phyloP scores from a whole-genome alignment of 2,329 filamentous ascomycete genomes.

The Exserohilum turcica region DNA sequence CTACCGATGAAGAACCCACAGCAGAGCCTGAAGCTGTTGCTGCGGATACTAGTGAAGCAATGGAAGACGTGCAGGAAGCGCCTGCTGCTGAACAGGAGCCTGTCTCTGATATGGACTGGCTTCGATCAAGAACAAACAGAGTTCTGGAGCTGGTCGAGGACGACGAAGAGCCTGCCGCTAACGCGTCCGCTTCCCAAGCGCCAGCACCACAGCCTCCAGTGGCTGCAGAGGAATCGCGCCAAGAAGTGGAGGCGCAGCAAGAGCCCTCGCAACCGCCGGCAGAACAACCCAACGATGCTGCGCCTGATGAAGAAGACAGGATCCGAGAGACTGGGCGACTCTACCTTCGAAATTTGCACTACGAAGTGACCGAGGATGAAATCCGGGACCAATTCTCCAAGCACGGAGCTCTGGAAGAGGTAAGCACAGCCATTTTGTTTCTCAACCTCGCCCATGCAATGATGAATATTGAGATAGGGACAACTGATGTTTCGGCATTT shows the following conservation, averaged over 20 bases:
- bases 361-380: conserved; percentile 76
- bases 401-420: conserved; percentile 83
- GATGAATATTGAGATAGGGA: conserved; percentile 99
- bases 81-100: conserved; percentile 45
- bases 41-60: conserved; percentile 23
- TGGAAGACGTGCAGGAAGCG: conserved; percentile 21
- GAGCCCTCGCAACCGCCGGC: conserved; percentile 11
- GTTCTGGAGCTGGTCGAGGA: conserved; percentile 83
- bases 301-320: conserved; percentile 58
- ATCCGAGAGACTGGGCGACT: conserved; percentile 77
- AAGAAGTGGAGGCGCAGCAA: conserved; percentile 13
- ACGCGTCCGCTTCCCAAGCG: neutral
- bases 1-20: neutral
- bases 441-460: conserved; percentile 50
- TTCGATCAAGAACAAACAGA: conserved; percentile 85
- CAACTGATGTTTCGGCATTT: conserved; percentile 93
- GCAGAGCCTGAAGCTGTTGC: neutral
- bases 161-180: conserved; percentile 56
- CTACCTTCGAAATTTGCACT: conserved; percentile 88
- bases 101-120: conserved; percentile 84
- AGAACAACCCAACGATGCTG: conserved; percentile 47
- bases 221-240: conserved; percentile 15
- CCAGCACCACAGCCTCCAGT: conserved; percentile 9
- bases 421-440: conserved; percentile 57
- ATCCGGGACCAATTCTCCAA: conserved; percentile 71